Evolutionary conservation across 352 stramenopile genomes (phyloP), one percentile per base, ranked within the genome.

Genomic region (Thraustotheca clavata): DNA sequence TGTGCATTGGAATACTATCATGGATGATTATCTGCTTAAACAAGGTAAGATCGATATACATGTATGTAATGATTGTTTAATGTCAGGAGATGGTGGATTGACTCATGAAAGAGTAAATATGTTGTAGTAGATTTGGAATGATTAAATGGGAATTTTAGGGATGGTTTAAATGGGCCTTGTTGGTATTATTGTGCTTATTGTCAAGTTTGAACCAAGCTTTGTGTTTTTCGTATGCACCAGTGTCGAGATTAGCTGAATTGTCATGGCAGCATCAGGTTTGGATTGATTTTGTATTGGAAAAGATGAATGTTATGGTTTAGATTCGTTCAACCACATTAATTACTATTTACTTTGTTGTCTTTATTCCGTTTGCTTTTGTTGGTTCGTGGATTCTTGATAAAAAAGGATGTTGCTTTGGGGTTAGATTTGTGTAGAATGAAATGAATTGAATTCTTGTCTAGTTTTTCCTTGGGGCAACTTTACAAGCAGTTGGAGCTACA

Each of bases 361-460:
- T 89, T 68, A 88, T 90, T 40, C 81, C 81, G n/a, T 90, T 79
- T 63, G 88, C 81, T n/a, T 88, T 90, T 61, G 9, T 90, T 24
- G 79, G 81, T 3, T 90, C 81, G 9, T 88, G 81, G 81, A 73
- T 90, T 59, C 87, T 90, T 76, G 81, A 90, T 71, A 82, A 86
- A 61, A 79, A 83, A 52, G 81, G 81, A 0, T 59, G 88, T 36
- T 75, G 76, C 16, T 86, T 76, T 22, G 81, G 81, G 11, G 75
- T 89, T 35, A 14, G 43, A 52, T n/a, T n/a, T n/a, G n/a, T n/a
- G n/a, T n/a, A n/a, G n/a, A n/a, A n/a, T n/a, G n/a, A n/a, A n/a
- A n/a, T n/a, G n/a, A n/a, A n/a, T n/a, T n/a, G n/a, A n/a, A n/a
- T n/a, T 6, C 12, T 9, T 1, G 2, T 31, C 1, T 9, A 52